Evolutionary conservation across 2,329 filamentous ascomycete genomes (phyloP), one percentile per base, ranked within the genome.

Genomic region (Basipetospora chlamydospora): DNA sequence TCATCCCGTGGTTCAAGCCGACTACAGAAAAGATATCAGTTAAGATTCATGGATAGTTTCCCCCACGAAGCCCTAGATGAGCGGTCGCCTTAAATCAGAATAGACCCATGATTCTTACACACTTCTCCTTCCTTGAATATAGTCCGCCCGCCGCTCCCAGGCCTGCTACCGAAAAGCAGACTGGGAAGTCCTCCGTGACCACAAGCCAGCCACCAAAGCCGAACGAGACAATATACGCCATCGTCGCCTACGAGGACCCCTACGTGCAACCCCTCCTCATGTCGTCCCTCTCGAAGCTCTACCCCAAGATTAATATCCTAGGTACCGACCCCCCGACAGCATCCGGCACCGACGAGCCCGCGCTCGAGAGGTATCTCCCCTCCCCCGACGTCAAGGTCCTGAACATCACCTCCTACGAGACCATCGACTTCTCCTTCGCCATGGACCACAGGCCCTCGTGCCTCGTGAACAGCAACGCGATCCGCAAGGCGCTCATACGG

Each of bases 401-500:
- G 3, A 82, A 95, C 54, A 87, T 93, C 51, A 72, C 75, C 3
- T 73, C 81, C 23, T 98, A 98, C 58, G 90, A 98, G 56, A 66
- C 72, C 28, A 72, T 96, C 41, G 82, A 93, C 52, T 96, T 94
- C 54, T 77, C 82, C 38, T 74, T 80, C 48, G 70, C 81, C 13
- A 64, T 80, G 39, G 55, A 63, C 2, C 65, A 84, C 46, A 59
- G 80, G 0, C 52, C 57, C 0, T 74, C 72, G 0, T 73, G 70
- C 9, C 64, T 94, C 2, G 67, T 83, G 46, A 96, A 95, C 58
- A 83, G 84, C 50, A 96, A 95, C 57, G 72, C 95, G 51, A 92
- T 96, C 53, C 81, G 90, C 49, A 96, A 96, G 63, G 90, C 90
- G 0, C 66, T 98, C 15, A 96, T 96, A 48, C 75, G 90, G 41